Conservation (phyloP, 31 red algal genomes). For the Odonthalia washingtoniensis region DNA sequence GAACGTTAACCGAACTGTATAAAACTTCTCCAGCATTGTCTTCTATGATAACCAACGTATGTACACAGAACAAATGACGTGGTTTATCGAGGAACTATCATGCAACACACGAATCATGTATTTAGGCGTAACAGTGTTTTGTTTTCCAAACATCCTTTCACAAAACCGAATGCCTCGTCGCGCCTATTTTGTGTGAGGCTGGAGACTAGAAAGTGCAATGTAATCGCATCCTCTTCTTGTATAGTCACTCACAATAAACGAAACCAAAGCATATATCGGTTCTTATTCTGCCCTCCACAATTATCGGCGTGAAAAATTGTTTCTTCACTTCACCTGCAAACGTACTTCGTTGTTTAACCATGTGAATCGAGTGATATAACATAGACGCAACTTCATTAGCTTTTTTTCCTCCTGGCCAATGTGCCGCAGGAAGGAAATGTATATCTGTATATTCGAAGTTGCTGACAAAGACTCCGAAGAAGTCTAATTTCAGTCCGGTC, state of each 20-base stretch:
- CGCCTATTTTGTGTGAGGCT: conserved; percentile 53
- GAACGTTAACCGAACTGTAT: conserved; percentile 27
- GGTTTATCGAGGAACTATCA: conserved; percentile 23
- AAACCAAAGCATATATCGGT: conserved; percentile 32
- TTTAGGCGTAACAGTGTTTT: conserved; percentile 20
- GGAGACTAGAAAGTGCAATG: conserved; percentile 48
- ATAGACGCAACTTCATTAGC: conserved; percentile 17
- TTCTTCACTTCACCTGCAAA: background rate
- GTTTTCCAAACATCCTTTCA: conserved; percentile 34
- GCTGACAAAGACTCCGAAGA: conserved; percentile 14
- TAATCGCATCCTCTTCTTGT: conserved; percentile 18
- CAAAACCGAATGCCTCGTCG: conserved; percentile 40
- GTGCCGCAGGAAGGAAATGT: background rate
- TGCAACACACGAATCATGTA: conserved; percentile 32
- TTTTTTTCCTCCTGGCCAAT: conserved; percentile 24
- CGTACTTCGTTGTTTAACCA: background rate
- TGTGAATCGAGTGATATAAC: background rate
- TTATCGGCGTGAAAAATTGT: conserved; percentile 34
- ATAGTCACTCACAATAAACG: conserved; percentile 8
- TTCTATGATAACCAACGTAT: conserved; percentile 26
- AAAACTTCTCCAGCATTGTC: conserved; percentile 12
- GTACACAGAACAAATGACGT: background rate
- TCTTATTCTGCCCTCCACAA: conserved; percentile 48
- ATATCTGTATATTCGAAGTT: background rate
- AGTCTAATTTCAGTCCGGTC: too few relatives aligned